A percentile compares a stretch with the other conserved stretches of the same genome.
These are phyloP conservation scores for Naumovozyma dairenensis DNA, from an alignment of 805 yeast species.

Conservation along the genomic window DNA sequence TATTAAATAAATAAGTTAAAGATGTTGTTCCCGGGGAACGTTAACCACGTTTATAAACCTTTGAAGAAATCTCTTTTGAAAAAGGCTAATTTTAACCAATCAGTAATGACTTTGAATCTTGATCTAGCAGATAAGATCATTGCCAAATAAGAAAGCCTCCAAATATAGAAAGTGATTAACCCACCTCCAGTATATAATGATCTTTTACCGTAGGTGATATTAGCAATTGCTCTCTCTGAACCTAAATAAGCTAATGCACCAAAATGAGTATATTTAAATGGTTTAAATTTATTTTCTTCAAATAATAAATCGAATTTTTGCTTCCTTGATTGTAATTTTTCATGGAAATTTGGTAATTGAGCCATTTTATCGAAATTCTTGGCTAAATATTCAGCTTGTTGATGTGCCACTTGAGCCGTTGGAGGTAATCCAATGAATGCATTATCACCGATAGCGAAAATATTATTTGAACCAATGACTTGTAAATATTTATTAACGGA, in stretches of 20 bases:
- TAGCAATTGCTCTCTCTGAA: slow-evolving; percentile 88
- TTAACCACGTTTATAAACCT: slow-evolving; percentile 43
- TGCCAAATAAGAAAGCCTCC: slow-evolving; percentile 85
- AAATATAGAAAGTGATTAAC: slow-evolving; percentile 74
- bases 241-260: slow-evolving; percentile 94
- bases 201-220: slow-evolving; percentile 70
- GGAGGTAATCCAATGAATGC: slow-evolving; percentile 85
- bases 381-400: slow-evolving; percentile 78
- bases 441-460: slow-evolving; percentile 90
- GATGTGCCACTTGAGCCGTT: slow-evolving; percentile 95
- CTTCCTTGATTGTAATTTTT: slow-evolving; percentile 30
- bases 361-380: slow-evolving; percentile 52
- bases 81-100: slow-evolving; percentile 79
- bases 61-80: slow-evolving; percentile 92
- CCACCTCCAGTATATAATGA: slow-evolving; percentile 82
- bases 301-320: slow-evolving; percentile 34
- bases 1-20: slow-evolving; percentile 2
- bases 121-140: slow-evolving; percentile 85
- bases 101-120: slow-evolving; percentile 74
- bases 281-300: slow-evolving; percentile 42
- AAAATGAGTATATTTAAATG: slow-evolving; percentile 75
- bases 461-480: slow-evolving; percentile 72
- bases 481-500: slow-evolving; percentile 68
- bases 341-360: slow-evolving; percentile 31
- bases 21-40: background rate